Evolutionary conservation across 768 basidiomycete genomes (phyloP).

Genomic region (Leccinum imitatum): DNA sequence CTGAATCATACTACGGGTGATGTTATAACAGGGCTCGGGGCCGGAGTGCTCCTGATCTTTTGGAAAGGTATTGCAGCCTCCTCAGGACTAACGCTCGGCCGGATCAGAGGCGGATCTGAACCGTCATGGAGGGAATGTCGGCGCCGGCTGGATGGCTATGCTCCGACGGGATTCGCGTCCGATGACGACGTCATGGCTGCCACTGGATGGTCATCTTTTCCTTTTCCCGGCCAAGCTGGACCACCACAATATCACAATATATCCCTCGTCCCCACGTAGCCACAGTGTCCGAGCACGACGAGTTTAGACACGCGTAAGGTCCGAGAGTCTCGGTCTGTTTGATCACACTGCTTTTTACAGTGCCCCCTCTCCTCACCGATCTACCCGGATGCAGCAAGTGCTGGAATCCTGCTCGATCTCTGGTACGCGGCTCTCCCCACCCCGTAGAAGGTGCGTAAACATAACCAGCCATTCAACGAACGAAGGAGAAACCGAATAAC

Average conservation of each 20-base stretch:
- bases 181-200: conserved; percentile 7
- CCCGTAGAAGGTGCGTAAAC: neutral
- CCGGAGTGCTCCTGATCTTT: neutral
- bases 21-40: neutral
- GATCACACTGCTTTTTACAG: neutral
- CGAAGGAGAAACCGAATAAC: neutral
- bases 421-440: neutral
- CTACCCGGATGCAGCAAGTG: neutral
- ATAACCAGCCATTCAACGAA: neutral
- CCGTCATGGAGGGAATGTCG: conserved; percentile 39
- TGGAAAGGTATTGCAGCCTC: conserved; percentile 35
- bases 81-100: conserved; percentile 37
- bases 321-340: conserved; percentile 10
- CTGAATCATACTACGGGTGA: no score
- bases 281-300: conserved; percentile 27
- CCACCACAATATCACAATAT: conserved; percentile 8
- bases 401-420: neutral
- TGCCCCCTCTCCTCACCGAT: neutral
- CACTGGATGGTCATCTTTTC: neutral
- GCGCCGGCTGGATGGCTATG: conserved; percentile 23
- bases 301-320: conserved; percentile 46
- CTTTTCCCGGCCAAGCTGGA: neutral
- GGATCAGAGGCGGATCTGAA: conserved; percentile 49
- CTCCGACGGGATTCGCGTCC: conserved; percentile 44
- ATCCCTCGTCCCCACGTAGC: neutral